Base-by-base conservation (phyloP, 139 green algal species). In the Tetradesmus lagerheimii region DNA sequence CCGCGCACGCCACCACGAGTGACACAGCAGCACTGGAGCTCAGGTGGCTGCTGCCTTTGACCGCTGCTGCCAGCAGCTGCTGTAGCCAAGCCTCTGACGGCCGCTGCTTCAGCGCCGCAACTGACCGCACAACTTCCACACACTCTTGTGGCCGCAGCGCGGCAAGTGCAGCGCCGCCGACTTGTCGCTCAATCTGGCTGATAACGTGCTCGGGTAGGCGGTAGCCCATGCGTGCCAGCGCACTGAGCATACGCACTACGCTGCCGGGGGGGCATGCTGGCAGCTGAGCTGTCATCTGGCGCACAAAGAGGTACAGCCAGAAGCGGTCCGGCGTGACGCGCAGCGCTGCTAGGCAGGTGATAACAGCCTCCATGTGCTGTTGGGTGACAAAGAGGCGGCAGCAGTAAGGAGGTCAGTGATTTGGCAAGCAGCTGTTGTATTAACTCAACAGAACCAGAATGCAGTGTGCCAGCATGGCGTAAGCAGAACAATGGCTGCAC, bases 241-340 rank as follows among this genome's bases (percentile, higher is more conserved):
- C 53, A 8, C 29, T 37, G 5, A 77, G 23, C 25, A 90, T 90
- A 12, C 45, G 37, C 25, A 90, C 50, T 3, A 86, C 29, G 9
- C 50, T 64, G 16, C 45, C 47, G 14, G 86, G 76, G 0, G 64
- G 34, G 50, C 47, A 75, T 12, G 50, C 76, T 31, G 77, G 50
- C 31, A 90, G 34, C 76, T 90, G 86, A 2, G 75, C 86, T 6
- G 47, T 27, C 75, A 90, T 41, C 86, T 90, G 86, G 18, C 86
- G 47, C 25, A 76, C 77, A 83, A 86, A 90, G 16, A 86, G 75
- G 71, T 90, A 90, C 75, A 90, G 47, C 86, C 86, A 90, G 45
- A 83, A 90, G 34, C 39, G 79, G 27, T 90, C 86, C 39, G 86
- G 86, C 6, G n/a, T 11, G 50, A 77, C 86, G 23, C 79, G 62